Base-by-base conservation (phyloP, 1,139 yeast species). In the Scheffersomyces cryptocercus region DNA sequence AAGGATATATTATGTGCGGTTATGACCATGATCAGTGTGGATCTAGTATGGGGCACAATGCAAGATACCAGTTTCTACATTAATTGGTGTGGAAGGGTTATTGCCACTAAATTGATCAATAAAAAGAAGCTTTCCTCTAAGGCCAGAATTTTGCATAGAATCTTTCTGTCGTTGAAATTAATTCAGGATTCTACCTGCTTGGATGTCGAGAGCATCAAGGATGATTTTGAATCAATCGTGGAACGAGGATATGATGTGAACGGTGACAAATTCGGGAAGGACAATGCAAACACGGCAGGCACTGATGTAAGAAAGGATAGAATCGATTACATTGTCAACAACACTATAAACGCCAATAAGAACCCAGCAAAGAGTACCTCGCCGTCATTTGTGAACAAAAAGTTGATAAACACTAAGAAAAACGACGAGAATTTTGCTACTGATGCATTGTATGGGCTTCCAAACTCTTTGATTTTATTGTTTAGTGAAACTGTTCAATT, bases 21-120 rank as follows among this genome's bases (percentile, higher is more conserved):
- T 15, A 74, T 89, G 66, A 84, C 95, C 2, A 88, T 89, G 96
- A 88, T 85, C 40, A 83, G 91, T 16, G 88, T 89, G 43, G 96
- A 89, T 65, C 84, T 88, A 44, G 93, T 88, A 7, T 86, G 95
- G 88, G 96, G 97, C 1, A 85, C 95, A 1, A 88, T 87, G 95
- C 85, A 85, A 47, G 95, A 88, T 53, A 88, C 96, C 54, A 82
- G 82, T 48, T 77, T 82, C 46, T 88, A 88, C 62, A 71, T 89
- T 44, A 78, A 82, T 41, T 82, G 90, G 58, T 87, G 96, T 67
- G 93, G 88, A 47, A 78, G 78, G 46, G 85, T 88, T 40, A 85
- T 89, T 29, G 76, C 79, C 35, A 79, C 83, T 52, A 81, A 91
- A 54, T 84, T 85, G 84, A 70, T 69, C 38, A 75, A 72, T 42